Evolutionary conservation across 805 yeast species (phyloP), one percentile per base, ranked within the genome.

Genomic region (Candida stauntonica): DNA sequence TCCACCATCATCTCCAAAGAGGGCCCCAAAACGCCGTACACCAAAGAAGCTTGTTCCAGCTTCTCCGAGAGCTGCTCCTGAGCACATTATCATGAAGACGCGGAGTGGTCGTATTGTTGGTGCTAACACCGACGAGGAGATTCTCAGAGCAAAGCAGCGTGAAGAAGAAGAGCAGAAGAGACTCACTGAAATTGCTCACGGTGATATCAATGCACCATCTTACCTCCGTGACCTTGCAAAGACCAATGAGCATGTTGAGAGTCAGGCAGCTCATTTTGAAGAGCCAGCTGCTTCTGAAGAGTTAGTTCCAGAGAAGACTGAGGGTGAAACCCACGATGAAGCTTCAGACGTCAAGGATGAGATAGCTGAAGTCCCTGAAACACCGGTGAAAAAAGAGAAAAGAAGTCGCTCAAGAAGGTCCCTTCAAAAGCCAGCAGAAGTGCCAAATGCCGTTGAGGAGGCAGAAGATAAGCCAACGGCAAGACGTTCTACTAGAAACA

Each of bases 101-200:
- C 39, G 63, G 36, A 60, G 63, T 34, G 64, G 64, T 3, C 47
- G 44, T 4, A 44, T 51, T 12, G 34, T 60, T 34, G 63, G 61
- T 26, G 63, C 60, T 4, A 49, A 45, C 17, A 48, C 58, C 1
- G 50, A 45, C 5, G 47, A 44, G 5, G 58, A 56, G 17, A 38
- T 55, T 7, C 37, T 35, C 17, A 36, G 35, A 7, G 63, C 58
- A 5, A 43, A 49, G n/a, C 39, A 36, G 7, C 46, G 38, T 12
- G 54, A 47, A 9, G 44, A 36, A 2, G 32, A 42, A 17, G 57
- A 56, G 27, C 47, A 50, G n/a, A 28, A 33, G n/a, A 14, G 43
- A n/a, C 42, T 58, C 17, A 39, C 41, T 12, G 31, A 35, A 8
- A 47, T 54, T 26, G 55, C 55, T 1, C 44, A 50, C 16, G 57